Evolutionary conservation across 345 rosid species (phyloP), one percentile per base, ranked within the genome.

Genomic region (Mangifera indica): DNA sequence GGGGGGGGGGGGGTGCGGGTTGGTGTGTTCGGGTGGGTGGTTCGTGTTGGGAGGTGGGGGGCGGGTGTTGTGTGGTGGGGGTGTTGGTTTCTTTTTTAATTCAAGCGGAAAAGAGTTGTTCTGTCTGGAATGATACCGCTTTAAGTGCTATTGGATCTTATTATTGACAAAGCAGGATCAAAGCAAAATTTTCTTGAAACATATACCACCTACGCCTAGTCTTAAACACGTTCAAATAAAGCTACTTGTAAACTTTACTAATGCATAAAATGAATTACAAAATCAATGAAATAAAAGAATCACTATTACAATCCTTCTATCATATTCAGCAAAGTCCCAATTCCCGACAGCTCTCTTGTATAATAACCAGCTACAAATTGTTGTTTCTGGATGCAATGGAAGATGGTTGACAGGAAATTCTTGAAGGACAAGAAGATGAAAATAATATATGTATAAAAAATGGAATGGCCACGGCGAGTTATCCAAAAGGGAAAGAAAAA

Each of bases 361-460:
- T 46, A n/a, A 29, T 12, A 5, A 65, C 32, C 63, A 59, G 68
- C 67, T 42, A 11, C 67, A 53, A 34, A 8, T 64, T 63, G 56
- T 26, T 14, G 21, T 29, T 7, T 63, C 70, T 32, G 60, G 59
- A 58, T 34, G 25, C 58, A 25, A 70, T 40, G 29, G 5, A 53
- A 26, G 25, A 60, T 59, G 44, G 25, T 29, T 59, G 62, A 66
- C 67, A 17, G 40, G 60, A 67, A 67, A 46, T 63, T 63, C 65
- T 53, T 65, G 34, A 13, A 63, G 64, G 66, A 71, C 44, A 48
- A 54, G 18, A 11, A 52, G 22, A 44, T 24, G 61, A 59, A 34
- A 57, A 10, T 5, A 54, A 53, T 59, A 73, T 63, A 42, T 11
- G 73, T 10, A 15, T 49, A 60, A 26, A 57, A 71, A 74, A 60